Base-by-base conservation (phyloP, 2,329 filamentous ascomycete species). In the Mariannaea elegans region DNA sequence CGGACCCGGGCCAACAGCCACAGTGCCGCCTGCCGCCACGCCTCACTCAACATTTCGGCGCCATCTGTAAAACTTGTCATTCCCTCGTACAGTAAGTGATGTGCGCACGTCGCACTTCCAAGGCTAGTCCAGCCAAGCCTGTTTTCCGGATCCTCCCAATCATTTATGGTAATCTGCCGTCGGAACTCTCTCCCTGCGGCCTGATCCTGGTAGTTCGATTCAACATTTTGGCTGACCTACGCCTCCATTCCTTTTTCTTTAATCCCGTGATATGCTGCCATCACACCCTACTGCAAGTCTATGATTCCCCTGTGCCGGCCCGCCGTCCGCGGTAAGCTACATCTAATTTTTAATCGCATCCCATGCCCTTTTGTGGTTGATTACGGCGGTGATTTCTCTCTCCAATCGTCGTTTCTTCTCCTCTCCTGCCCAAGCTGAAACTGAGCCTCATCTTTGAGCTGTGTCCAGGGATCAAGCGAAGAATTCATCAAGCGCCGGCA, bases 161-260 rank as follows among this genome's bases (percentile, higher is more conserved):
- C 49, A 49, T 53, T 56, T 42, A 39, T 46, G 58, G 48, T 65
- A 54, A 53, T 50, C 58, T 68, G 38, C 59, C 58, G 56, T 61
- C 38, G 55, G 63, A 61, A 57, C 45, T 54, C 61, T 45, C 59
- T 60, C 56, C 49, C 41, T 61, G 61, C 66, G 63, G 65, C 63
- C 66, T 57, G 61, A 58, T 57, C 53, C 56, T 61, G 7, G 49
- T 32, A 44, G 42, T 21, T 27, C 56, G 49, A 54, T 54, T 38
- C 44, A 21, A 45, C 51, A 41, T 42, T 57, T 50, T 55, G 58
- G 12, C 24, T 6, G 52, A n/a, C 47, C 42, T 50, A 50, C 46
- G 50, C 50, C 56, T 64, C 58, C 42, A 53, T 58, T 65, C 60
- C 49, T 64, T 65, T 56, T 59, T 53, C 32, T 31, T 29, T 41